Conservation (phyloP, 2,329 filamentous ascomycete genomes). For the Apiospora marii region DNA sequence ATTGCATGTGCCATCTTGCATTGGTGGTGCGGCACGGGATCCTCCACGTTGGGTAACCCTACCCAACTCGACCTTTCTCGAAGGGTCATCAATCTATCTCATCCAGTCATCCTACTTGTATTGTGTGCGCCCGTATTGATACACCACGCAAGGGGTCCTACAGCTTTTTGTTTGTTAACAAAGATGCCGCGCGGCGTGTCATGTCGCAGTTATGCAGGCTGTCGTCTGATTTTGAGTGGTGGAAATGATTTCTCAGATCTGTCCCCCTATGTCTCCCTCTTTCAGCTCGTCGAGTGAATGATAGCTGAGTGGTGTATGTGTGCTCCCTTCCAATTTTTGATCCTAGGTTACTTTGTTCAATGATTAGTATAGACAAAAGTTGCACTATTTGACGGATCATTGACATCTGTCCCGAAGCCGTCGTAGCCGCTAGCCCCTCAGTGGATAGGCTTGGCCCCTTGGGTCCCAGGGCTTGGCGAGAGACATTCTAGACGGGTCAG, state of each 20-base stretch:
- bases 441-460: background rate
- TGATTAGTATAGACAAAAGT: too few species aligned
- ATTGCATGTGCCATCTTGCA: constrained; percentile 12
- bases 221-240: background rate
- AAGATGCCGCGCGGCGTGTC: constrained; percentile 7
- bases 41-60: background rate
- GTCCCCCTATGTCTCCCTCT: background rate
- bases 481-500: constrained; percentile 6
- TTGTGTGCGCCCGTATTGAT: background rate
- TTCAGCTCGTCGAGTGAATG: too few species aligned
- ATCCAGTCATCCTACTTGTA: background rate
- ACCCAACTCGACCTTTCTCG: background rate
- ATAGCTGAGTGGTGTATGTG: background rate
- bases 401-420: background rate
- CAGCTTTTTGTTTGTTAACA: background rate
- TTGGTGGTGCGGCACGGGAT: background rate
- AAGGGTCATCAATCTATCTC: background rate
- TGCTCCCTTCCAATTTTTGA: background rate
- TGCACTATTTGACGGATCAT: background rate
- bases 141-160: background rate
- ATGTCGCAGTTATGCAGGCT: background rate
- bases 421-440: constrained; percentile 3
- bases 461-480: background rate
- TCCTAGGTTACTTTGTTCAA: background rate
- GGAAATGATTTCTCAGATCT: background rate